Evolutionary conservation across 164 flowering plant genomes (phyloP).

Genomic region (Annona cherimola): DNA sequence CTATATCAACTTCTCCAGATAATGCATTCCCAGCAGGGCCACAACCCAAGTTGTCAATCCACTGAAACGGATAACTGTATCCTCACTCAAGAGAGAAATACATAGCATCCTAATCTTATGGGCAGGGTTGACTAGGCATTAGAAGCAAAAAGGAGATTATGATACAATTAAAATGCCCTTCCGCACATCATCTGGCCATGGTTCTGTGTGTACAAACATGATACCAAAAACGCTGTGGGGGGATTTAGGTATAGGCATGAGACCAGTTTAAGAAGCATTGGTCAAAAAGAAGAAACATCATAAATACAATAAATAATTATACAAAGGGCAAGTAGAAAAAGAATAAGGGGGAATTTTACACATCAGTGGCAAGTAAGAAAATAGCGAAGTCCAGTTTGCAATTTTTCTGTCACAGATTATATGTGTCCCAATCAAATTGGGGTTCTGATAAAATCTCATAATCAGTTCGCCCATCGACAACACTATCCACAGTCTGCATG

Average conservation of each 20-base stretch:
- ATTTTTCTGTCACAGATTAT: slow-evolving; percentile 33
- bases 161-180: too few species aligned
- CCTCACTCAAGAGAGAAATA: too few species aligned
- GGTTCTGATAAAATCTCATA: slow-evolving; percentile 88
- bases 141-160: too few species aligned
- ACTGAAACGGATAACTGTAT: too few species aligned
- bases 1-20: too few species aligned
- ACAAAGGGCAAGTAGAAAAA: background rate
- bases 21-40: too few species aligned
- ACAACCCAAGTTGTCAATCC: too few species aligned
- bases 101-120: too few species aligned
- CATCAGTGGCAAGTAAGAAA: slow-evolving; percentile 5
- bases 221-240: too few species aligned
- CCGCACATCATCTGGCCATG: too few species aligned
- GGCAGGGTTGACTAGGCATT: too few species aligned
- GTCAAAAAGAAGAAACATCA: background rate
- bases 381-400: background rate
- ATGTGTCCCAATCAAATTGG: slow-evolving; percentile 87
- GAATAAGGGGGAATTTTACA: background rate
- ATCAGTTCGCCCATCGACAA: slow-evolving; percentile 76
- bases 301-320: slow-evolving; percentile 1
- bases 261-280: background rate
- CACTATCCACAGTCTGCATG: slow-evolving; percentile 62
- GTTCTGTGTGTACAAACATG: too few species aligned
- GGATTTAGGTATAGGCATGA: background rate